Conservation (phyloP, 148 eudicot genomes). For the Limonium bicolor region DNA sequence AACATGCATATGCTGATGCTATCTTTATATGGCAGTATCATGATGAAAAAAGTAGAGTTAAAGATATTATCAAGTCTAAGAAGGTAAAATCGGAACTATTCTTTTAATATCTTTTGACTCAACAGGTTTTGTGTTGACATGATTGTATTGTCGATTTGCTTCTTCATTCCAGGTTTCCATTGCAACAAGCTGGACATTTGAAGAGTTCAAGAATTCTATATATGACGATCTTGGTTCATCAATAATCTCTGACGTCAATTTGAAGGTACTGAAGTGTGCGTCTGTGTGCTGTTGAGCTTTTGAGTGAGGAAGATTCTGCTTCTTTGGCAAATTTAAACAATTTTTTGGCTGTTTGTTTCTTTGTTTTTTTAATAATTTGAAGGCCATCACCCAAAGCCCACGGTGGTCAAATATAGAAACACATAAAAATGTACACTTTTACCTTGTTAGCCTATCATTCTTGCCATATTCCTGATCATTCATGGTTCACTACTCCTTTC, state of each 20-base stretch:
- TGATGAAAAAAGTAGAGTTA: conserved; percentile 67
- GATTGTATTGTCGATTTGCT: conserved; percentile 3
- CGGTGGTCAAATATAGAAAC: no score
- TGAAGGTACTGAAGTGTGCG: conserved; percentile 35
- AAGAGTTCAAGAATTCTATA: conserved; percentile 56
- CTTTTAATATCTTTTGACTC: no score
- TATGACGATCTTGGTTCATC: conserved; percentile 28
- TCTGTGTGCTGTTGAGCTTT: no score
- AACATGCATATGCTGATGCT: conserved; percentile 3
- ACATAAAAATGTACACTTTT: no score
- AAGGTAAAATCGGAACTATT: conserved; percentile 36
- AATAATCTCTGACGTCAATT: conserved; percentile 54
- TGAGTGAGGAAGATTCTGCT: no score
- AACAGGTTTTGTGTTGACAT: not conserved
- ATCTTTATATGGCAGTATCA: conserved; percentile 45
- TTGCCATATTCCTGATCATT: no score
- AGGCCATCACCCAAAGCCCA: no score
- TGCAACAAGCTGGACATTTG: conserved; percentile 48
- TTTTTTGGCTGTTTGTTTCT: not conserved
- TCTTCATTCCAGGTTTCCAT: conserved; percentile 37
- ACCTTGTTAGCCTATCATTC: no score
- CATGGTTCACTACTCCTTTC: no score
- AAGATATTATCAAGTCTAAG: conserved; percentile 53
- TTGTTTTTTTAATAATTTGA: no score
- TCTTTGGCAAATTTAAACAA: not conserved